Base-by-base conservation (phyloP, 352 stramenopile genomes). In the Phytophthora fragariaefolia region DNA sequence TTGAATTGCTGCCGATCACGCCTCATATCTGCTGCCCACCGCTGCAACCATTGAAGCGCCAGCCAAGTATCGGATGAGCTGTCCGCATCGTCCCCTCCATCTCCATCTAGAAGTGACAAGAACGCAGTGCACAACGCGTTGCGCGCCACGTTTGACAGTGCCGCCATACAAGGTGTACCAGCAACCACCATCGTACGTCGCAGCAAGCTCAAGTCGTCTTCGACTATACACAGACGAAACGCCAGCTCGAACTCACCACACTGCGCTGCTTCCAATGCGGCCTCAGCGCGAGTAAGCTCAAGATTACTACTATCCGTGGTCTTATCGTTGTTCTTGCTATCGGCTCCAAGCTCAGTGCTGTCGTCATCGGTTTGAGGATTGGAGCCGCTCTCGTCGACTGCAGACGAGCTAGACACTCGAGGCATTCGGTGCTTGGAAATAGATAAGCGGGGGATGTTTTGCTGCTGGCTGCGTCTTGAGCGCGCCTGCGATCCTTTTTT, bases 61-160 rank as follows among this genome's bases (percentile, higher is more conserved):
- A 91, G 58, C 80, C 78, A 89, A 23, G 58, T 20, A 40, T 76
- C 71, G 9, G 66, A 46, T 8, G 47, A 62, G 20, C 51, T 17
- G 22, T 52, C 46, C 18, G 15, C 47, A 23, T 48, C 27, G 8
- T 58, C 58, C 30, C 59, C 59, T 6, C 81, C 27, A 15, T 58
- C 58, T 27, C 57, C 63, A 7, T 86, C 73, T 8, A 90, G 53
- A 22, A 90, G 56, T n/a, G 75, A 64, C 13, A 90, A 62, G 27
- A 90, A 84, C 1, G 80, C 76, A 18, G 76, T 79, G 52, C 79
- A 91, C 6, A 91, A 27, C 10, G 83, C 80, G 17, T 74, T 82
- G n/a, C 71, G 54, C 2, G 73, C 66, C 3, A 71, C 58, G 28
- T 32, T 57, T 0, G 78, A 85, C 15, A 91, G 66, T 6, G 22